Evolutionary conservation across 352 stramenopile genomes (phyloP).

Genomic region (Phytophthora cryptogea): DNA sequence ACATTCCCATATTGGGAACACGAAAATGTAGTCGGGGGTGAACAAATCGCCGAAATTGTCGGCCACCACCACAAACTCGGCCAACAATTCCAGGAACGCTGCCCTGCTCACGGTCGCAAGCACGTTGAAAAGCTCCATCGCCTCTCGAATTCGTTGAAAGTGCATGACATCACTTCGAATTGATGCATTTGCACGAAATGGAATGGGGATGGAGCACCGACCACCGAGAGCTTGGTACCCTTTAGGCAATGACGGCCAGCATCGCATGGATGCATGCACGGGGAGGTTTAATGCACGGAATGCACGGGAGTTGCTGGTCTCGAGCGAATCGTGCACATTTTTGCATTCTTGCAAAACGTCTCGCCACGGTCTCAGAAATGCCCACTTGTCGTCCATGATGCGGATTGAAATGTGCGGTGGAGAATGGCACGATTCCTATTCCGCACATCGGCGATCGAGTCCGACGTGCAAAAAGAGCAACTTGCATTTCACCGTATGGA

Average conservation of each 20-base stretch:
- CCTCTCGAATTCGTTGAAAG: conserved; percentile 21
- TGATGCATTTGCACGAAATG: conserved; percentile 13
- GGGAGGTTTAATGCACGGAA: conserved; percentile 8
- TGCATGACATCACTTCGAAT: conserved; percentile 1
- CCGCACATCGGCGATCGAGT: neutral
- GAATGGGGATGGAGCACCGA: conserved; percentile 12
- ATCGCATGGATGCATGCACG: conserved; percentile 10
- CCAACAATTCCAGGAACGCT: conserved; percentile 16
- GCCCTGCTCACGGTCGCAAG: conserved; percentile 14
- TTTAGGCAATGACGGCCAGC: conserved; percentile 15
- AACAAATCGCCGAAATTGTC: conserved; percentile 20
- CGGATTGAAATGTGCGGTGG: conserved; percentile 1
- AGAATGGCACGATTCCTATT: neutral
- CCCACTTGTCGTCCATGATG: conserved; percentile 13
- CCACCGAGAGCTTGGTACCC: conserved; percentile 11
- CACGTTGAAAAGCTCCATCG: conserved; percentile 24
- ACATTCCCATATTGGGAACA: conserved; percentile 21
- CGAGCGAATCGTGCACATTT: conserved; percentile 8
- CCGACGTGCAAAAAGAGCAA: neutral
- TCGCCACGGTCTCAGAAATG: conserved; percentile 17
- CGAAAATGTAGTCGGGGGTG: conserved; percentile 19
- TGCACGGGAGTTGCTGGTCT: conserved; percentile 5
- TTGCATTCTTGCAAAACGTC: conserved; percentile 9
- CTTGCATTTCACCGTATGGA: neutral
- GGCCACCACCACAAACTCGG: conserved; percentile 15